Evolutionary conservation across 257 asterid species (phyloP).

Genomic region (Avicennia marina): DNA sequence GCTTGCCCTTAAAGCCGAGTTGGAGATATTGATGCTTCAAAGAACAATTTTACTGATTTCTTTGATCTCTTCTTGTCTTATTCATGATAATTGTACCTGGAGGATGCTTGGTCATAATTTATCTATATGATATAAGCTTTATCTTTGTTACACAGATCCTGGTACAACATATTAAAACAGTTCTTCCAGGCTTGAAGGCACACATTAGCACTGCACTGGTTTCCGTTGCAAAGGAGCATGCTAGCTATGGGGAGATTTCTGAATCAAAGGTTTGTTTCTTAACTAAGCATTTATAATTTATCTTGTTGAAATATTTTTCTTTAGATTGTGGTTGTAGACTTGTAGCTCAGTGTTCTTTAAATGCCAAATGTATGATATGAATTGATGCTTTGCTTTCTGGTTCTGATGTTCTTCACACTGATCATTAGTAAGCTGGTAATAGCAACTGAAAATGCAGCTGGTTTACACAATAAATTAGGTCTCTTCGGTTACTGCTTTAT

Average conservation of each 20-base stretch:
- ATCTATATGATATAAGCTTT: slow-evolving; percentile 13
- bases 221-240: slow-evolving; percentile 90
- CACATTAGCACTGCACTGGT: slow-evolving; percentile 69
- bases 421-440: too few species aligned
- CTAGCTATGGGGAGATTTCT: slow-evolving; percentile 89
- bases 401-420: too few species aligned
- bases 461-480: too few species aligned
- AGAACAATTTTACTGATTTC: background rate
- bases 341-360: too few species aligned
- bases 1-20: too few species aligned
- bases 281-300: background rate
- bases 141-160: slow-evolving; percentile 47
- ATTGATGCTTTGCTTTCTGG: too few species aligned
- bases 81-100: background rate
- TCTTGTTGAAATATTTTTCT: too few species aligned
- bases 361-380: too few species aligned
- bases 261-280: slow-evolving; percentile 72
- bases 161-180: slow-evolving; percentile 78
- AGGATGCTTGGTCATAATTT: background rate
- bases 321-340: too few species aligned
- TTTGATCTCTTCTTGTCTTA: background rate
- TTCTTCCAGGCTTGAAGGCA: slow-evolving; percentile 92
- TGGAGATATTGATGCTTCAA: background rate
- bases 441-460: too few species aligned
- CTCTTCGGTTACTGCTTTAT: background rate